These are phyloP conservation scores for Exidia glandulosa DNA, from an alignment of 768 basidiomycete genomes.

Conservation along the genomic window DNA sequence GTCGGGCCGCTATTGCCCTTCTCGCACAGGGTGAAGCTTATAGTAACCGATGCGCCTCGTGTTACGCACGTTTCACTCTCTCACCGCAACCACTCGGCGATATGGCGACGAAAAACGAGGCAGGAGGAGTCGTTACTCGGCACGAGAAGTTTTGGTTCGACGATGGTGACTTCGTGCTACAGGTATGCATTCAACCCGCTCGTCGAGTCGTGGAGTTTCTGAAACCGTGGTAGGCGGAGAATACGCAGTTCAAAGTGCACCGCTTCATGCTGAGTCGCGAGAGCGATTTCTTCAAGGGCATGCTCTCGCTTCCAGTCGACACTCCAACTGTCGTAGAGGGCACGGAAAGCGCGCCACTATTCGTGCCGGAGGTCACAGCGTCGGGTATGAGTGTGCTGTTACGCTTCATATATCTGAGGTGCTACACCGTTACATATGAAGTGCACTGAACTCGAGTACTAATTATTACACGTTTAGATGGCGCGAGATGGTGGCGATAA, in stretches of 20 bases:
- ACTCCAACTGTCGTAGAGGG: conserved; percentile 12
- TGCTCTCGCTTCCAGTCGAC: conserved; percentile 51
- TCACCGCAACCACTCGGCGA: neutral
- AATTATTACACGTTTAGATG: too few relatives aligned
- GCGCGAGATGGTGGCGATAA: too few relatives aligned
- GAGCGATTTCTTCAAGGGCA: conserved; percentile 62
- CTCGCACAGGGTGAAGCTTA: too few relatives aligned
- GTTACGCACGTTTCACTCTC: neutral
- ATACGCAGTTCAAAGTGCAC: conserved; percentile 53
- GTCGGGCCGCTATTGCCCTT: too few relatives aligned
- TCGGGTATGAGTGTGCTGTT: neutral
- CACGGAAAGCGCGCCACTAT: neutral
- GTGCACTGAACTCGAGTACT: too few relatives aligned
- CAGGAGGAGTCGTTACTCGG: neutral
- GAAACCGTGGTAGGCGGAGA: neutral
- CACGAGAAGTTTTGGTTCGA: neutral
- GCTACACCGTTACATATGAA: neutral
- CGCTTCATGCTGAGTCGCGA: conserved; percentile 63
- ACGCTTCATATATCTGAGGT: neutral
- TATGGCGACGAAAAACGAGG: neutral
- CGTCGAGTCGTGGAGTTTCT: neutral
- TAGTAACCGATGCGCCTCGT: too few relatives aligned
- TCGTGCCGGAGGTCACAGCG: neutral
- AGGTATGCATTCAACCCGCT: neutral
- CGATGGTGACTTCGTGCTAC: neutral